Conservation (phyloP, 2,329 filamentous ascomycete genomes). For the Lecanicillium sp. region DNA sequence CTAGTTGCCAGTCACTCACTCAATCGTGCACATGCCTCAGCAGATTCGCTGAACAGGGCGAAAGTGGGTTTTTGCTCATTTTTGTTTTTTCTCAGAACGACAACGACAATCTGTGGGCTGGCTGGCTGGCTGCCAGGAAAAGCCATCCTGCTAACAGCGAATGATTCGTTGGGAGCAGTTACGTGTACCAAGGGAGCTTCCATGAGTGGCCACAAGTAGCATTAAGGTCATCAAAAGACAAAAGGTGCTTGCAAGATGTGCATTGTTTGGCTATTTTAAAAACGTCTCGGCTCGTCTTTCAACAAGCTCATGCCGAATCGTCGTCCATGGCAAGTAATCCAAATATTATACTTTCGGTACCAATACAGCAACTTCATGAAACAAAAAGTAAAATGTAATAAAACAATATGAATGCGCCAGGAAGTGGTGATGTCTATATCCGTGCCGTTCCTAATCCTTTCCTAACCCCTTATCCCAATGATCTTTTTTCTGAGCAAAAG, state of each 20-base stretch:
- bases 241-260: not conserved
- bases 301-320: not conserved
- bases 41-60: slow-evolving; percentile 2
- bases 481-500: slow-evolving; percentile 2
- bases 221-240: not conserved
- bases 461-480: slow-evolving; percentile 8
- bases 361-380: slow-evolving; percentile 2
- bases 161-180: no score
- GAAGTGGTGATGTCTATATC: slow-evolving; percentile 19
- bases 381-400: slow-evolving; percentile 9
- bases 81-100: not conserved
- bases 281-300: not conserved
- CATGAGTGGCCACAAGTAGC: no score
- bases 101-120: not conserved
- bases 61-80: not conserved
- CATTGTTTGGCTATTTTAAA: not conserved
- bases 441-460: slow-evolving; percentile 9
- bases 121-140: not conserved
- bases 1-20: no score
- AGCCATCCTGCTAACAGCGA: no score
- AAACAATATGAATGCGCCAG: slow-evolving; percentile 14
- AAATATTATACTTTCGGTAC: slow-evolving; percentile 17
- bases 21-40: slow-evolving; percentile 4
- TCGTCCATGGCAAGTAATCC: no score
- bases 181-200: no score